Evolutionary conservation across 352 stramenopile genomes (phyloP).

Genomic region (Pythium sp.): DNA sequence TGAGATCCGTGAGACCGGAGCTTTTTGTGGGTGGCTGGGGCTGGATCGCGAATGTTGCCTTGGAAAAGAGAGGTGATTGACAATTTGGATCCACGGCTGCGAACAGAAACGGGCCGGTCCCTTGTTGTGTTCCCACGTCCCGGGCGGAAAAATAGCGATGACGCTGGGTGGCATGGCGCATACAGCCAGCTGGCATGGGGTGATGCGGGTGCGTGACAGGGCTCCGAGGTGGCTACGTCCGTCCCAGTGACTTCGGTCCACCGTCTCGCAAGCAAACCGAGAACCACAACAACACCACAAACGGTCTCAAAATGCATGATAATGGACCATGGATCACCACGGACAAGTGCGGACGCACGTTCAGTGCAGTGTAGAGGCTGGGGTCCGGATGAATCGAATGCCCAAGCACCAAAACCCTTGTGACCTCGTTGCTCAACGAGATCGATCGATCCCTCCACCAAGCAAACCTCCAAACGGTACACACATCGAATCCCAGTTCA

Average conservation of each 20-base stretch:
- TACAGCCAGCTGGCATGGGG: slow-evolving; percentile 2
- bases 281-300: background rate
- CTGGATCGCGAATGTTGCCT: background rate
- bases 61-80: background rate
- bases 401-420: background rate
- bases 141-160: background rate
- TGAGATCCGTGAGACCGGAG: background rate
- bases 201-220: slow-evolving; percentile 1
- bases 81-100: slow-evolving; percentile 2
- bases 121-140: background rate
- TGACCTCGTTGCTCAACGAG: background rate
- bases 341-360: background rate
- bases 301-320: background rate
- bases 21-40: slow-evolving; percentile 2
- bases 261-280: background rate
- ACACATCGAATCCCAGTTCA: background rate
- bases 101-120: slow-evolving; percentile 1
- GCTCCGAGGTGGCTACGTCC: slow-evolving; percentile 5
- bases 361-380: background rate
- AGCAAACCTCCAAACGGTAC: background rate
- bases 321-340: background rate
- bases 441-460: background rate
- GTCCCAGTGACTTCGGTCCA: slow-evolving; percentile 6
- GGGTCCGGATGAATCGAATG: background rate
- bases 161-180: slow-evolving; percentile 16